Conservation (phyloP, 148 eudicot genomes). For the Rhododendron ferrugineum region DNA sequence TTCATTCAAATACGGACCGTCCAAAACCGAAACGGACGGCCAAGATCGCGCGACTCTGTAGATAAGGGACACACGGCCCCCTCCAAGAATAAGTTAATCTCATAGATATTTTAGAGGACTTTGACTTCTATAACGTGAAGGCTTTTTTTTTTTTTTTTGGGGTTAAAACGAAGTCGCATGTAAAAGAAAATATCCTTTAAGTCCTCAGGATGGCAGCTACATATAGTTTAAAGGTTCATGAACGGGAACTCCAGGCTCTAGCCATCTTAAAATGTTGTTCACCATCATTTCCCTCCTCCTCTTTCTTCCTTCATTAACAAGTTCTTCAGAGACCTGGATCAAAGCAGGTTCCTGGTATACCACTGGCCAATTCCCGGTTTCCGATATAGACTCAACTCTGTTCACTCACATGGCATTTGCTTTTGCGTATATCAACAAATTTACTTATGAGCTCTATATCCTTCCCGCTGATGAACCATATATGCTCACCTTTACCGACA, state of each 20-base stretch:
- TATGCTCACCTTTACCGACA: slow-evolving; percentile 13
- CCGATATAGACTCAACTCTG: slow-evolving; percentile 18
- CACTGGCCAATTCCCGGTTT: not conserved
- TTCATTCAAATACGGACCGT: no score
- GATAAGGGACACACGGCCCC: no score
- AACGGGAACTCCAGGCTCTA: not conserved
- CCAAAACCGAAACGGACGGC: no score
- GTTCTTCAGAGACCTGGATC: slow-evolving; percentile 14
- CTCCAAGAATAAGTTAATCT: no score
- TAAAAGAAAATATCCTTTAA: no score
- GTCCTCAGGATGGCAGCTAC: not conserved
- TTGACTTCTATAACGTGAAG: no score
- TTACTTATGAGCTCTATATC: slow-evolving; percentile 5
- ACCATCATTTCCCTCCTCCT: slow-evolving; percentile 1
- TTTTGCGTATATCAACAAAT: slow-evolving; percentile 14
- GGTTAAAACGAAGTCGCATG: no score
- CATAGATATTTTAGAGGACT: no score
- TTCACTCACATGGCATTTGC: slow-evolving; percentile 4
- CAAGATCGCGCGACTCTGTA: no score
- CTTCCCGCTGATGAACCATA: not conserved
- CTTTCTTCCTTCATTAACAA: not conserved
- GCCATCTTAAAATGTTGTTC: not conserved
- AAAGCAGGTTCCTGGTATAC: slow-evolving; percentile 20
- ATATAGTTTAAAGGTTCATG: not conserved
- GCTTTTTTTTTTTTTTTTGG: no score